Evolutionary conservation across 306 rosid species (phyloP).

Genomic region (Corylus americana): DNA sequence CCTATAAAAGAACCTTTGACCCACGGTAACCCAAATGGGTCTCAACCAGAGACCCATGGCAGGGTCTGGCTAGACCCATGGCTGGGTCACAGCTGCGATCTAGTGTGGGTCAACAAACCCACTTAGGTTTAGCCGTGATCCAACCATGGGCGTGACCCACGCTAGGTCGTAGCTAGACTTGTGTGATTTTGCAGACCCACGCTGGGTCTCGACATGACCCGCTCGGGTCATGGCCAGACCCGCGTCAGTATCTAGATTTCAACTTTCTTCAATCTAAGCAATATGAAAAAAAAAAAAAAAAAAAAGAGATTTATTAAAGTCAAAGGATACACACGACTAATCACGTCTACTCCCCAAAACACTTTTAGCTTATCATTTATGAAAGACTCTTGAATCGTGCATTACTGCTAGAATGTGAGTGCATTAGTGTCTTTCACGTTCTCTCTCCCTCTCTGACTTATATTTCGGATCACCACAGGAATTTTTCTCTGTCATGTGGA

Average conservation of each 20-base stretch:
- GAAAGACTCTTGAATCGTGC: not conserved
- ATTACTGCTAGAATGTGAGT: constrained; percentile 16
- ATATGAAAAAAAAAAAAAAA: not conserved
- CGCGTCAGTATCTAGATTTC: not conserved
- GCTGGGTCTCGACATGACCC: too few species aligned
- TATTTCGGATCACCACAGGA: constrained; percentile 69
- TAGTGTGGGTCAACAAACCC: too few species aligned
- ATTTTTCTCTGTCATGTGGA: constrained; percentile 12
- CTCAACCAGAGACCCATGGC: too few species aligned
- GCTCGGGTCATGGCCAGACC: too few species aligned
- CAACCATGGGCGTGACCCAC: too few species aligned
- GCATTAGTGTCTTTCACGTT: constrained; percentile 29
- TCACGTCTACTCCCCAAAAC: not conserved
- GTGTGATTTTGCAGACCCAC: too few species aligned
- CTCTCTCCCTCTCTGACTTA: constrained; percentile 22
- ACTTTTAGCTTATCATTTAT: not conserved
- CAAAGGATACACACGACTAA: not conserved
- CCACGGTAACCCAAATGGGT: too few species aligned
- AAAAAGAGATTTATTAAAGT: not conserved
- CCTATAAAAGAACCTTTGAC: too few species aligned
- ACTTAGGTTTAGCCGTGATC: too few species aligned
- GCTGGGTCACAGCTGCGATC: too few species aligned
- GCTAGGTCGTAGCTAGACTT: too few species aligned
- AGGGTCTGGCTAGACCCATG: too few species aligned
- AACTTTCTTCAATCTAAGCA: not conserved